phyloP scores from a whole-genome alignment of 768 basidiomycete species.

The Tylopilus cervinicoccineus region DNA sequence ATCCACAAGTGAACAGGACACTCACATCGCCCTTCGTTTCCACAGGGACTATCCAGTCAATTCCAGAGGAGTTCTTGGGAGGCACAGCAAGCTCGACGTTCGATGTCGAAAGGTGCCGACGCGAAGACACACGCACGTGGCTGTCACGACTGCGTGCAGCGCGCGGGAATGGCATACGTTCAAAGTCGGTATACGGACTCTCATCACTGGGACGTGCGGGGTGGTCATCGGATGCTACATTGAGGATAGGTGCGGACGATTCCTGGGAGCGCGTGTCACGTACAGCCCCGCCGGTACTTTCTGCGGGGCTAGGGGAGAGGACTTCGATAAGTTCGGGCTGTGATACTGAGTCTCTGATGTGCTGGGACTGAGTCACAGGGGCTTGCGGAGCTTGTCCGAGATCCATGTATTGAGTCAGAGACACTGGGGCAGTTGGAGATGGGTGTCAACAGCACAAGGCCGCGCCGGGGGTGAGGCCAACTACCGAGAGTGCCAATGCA shows the following conservation, averaged over 20 bases:
- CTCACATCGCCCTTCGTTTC: conserved; percentile 20
- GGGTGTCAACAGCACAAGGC: not conserved
- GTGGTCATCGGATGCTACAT: conserved; percentile 5
- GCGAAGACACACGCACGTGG: conserved; percentile 10
- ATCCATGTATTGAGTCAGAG: conserved; percentile 15
- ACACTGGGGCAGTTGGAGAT: not conserved
- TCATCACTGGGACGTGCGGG: not conserved
- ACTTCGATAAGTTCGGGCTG: not conserved
- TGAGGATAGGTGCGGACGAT: conserved; percentile 7
- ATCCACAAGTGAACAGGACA: not conserved
- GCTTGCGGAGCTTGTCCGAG: not conserved
- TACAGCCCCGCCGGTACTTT: not conserved
- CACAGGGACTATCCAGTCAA: conserved; percentile 29
- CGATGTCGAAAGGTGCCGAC: conserved; percentile 4
- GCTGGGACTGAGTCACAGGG: not conserved
- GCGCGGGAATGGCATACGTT: not conserved
- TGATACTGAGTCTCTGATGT: not conserved
- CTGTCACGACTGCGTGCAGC: conserved; percentile 16
- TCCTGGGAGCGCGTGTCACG: not conserved
- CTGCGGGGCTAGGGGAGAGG: not conserved
- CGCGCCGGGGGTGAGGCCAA: no score
- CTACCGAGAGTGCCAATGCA: not conserved
- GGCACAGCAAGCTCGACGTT: not conserved
- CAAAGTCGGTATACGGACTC: conserved; percentile 8
- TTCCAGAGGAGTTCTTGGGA: not conserved